These are phyloP conservation scores for Leccinum olivaceopallidum DNA, from an alignment of 768 basidiomycete genomes.

Conservation along the genomic window DNA sequence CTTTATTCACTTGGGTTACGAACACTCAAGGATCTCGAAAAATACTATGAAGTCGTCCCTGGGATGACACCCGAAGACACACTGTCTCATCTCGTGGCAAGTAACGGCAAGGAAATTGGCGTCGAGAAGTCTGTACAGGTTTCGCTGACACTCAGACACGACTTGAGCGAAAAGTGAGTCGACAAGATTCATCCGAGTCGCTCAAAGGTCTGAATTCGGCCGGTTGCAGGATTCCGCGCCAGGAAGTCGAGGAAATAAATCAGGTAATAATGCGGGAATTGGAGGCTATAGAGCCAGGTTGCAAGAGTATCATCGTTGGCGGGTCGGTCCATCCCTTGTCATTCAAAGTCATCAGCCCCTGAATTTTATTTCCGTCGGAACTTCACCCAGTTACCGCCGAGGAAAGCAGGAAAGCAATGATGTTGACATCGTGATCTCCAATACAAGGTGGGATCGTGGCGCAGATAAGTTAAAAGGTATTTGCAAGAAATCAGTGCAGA, in stretches of 20 bases:
- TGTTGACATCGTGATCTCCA: slow-evolving; percentile 87
- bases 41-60: slow-evolving; percentile 47
- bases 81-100: slow-evolving; percentile 24
- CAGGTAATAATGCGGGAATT: slow-evolving; percentile 66
- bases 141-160: slow-evolving; percentile 58
- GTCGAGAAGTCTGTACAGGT: slow-evolving; percentile 50
- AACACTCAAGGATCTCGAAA: slow-evolving; percentile 66
- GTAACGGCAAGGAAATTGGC: slow-evolving; percentile 19
- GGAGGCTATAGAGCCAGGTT: slow-evolving; percentile 61
- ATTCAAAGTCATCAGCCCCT: background rate
- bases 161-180: slow-evolving; percentile 51
- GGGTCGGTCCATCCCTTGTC: slow-evolving; percentile 50
- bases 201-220: background rate
- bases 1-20: slow-evolving; percentile 68
- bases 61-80: slow-evolving; percentile 38
- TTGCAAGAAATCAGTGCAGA: slow-evolving; percentile 56
- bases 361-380: background rate
- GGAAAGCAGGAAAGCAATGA: slow-evolving; percentile 84
- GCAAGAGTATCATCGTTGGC: slow-evolving; percentile 74
- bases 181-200: background rate
- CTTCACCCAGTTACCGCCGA: slow-evolving; percentile 65
- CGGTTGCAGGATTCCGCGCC: slow-evolving; percentile 60
- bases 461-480: slow-evolving; percentile 57
- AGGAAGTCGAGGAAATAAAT: slow-evolving; percentile 81
- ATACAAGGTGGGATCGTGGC: slow-evolving; percentile 49